A percentile compares a stretch with the other conserved stretches of the same genome.
These are phyloP conservation scores for Trichosporon coremiiforme DNA, from an alignment of 1,284 basidiomycete species.

Conservation along the genomic window DNA sequence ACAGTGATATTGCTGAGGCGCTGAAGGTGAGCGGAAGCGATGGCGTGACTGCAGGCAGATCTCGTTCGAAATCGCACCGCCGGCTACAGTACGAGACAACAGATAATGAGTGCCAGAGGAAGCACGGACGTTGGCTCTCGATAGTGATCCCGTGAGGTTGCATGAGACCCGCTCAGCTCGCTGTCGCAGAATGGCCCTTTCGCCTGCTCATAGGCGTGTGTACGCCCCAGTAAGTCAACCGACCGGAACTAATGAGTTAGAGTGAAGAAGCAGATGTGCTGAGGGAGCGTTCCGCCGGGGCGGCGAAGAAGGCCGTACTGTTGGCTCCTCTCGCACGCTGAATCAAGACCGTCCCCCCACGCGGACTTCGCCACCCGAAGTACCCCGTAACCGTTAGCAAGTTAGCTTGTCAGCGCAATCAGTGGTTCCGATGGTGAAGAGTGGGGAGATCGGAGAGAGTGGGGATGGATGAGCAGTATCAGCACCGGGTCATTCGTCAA, in stretches of 20 bases:
- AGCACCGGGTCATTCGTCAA: neutral
- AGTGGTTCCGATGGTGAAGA: neutral
- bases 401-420: neutral
- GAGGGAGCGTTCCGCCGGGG: no score
- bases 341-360: no score
- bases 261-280: no score
- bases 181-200: neutral
- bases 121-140: neutral
- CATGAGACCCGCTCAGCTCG: neutral
- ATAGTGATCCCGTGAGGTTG: neutral
- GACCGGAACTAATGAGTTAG: no score
- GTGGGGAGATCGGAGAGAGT: slow-evolving; percentile 9
- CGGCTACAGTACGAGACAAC: neutral
- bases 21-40: neutral
- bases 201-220: no score
- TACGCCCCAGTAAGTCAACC: no score
- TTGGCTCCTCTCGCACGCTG: neutral
- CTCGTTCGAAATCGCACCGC: neutral
- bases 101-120: neutral
- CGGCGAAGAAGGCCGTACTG: neutral
- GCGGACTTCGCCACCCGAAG: neutral
- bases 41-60: neutral
- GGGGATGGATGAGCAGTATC: neutral
- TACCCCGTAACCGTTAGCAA: neutral
- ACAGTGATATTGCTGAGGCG: no score